phyloP scores from a whole-genome alignment of 2,329 filamentous ascomycete species.

The Hypoxylon sp. region DNA sequence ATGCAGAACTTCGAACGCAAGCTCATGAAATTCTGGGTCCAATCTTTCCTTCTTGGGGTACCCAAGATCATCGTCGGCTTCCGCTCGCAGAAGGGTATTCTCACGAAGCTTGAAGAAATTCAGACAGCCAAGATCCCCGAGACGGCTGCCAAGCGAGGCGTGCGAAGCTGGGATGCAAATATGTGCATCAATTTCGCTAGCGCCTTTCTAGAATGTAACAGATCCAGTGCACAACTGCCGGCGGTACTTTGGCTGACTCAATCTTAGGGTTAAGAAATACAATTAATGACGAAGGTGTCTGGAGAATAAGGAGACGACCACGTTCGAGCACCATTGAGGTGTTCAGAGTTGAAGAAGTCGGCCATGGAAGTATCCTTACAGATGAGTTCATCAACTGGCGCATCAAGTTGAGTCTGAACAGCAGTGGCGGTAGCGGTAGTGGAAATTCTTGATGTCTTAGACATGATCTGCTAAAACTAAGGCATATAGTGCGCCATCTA shows the following conservation, averaged over 20 bases:
- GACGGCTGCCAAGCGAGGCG: slow-evolving; percentile 75
- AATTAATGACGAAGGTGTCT: slow-evolving; percentile 80
- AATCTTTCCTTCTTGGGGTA: slow-evolving; percentile 93
- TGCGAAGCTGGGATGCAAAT: slow-evolving; percentile 87
- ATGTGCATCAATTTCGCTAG: slow-evolving; percentile 92
- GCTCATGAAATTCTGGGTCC: slow-evolving; percentile 95
- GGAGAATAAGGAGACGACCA: slow-evolving; percentile 79
- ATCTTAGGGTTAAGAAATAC: slow-evolving; percentile 72
- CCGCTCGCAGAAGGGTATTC: slow-evolving; percentile 77
- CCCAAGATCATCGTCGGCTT: slow-evolving; percentile 94
- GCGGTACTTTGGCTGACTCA: slow-evolving; percentile 16
- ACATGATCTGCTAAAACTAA: slow-evolving; percentile 14
- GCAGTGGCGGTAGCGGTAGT: slow-evolving; percentile 15
- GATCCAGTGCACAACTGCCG: slow-evolving; percentile 17
- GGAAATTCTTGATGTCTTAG: slow-evolving; percentile 19
- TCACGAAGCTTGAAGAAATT: slow-evolving; percentile 81
- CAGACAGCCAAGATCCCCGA: slow-evolving; percentile 83
- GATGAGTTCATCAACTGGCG: slow-evolving; percentile 83
- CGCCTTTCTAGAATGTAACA: slow-evolving; percentile 80
- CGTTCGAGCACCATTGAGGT: slow-evolving; percentile 77
- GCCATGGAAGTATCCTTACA: slow-evolving; percentile 81
- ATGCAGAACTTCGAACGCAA: slow-evolving; percentile 86
- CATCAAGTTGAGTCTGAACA: slow-evolving; percentile 61
- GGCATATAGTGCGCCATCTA: slow-evolving; percentile 13
- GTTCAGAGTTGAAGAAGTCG: slow-evolving; percentile 78